phyloP scores from a whole-genome alignment of 2,329 filamentous ascomycete genomes.

The Colletotrichum sp. region DNA sequence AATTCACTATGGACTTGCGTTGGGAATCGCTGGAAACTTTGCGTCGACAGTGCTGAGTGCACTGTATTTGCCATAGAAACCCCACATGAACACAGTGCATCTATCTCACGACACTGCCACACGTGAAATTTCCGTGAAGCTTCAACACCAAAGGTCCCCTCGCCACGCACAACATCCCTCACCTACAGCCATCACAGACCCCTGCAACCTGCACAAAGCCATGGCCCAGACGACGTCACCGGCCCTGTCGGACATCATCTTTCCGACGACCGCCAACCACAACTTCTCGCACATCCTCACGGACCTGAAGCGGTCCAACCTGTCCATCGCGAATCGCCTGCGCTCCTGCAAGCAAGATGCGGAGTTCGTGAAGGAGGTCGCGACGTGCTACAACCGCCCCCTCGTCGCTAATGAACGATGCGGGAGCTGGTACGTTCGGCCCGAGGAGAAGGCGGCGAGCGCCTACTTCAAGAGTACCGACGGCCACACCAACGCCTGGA shows the following conservation, averaged over 20 bases:
- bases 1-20: not conserved
- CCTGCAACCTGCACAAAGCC: not conserved
- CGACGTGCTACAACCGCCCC: slow-evolving; percentile 63
- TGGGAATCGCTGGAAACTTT: not conserved
- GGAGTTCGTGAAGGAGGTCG: slow-evolving; percentile 71
- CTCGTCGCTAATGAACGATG: slow-evolving; percentile 93
- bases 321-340: slow-evolving; percentile 83
- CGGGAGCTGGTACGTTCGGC: slow-evolving; percentile 91
- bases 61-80: not conserved
- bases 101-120: not conserved
- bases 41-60: fast-evolving
- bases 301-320: slow-evolving; percentile 76
- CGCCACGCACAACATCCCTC: not conserved
- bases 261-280: slow-evolving; percentile 58
- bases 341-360: slow-evolving; percentile 80
- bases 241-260: slow-evolving; percentile 48
- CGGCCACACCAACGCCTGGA: slow-evolving; percentile 90
- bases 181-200: not conserved
- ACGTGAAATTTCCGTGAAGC: not conserved
- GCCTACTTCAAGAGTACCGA: slow-evolving; percentile 99
- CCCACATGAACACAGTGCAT: not conserved
- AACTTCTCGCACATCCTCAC: slow-evolving; percentile 74
- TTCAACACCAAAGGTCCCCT: not conserved
- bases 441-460: slow-evolving; percentile 68
- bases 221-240: slow-evolving; percentile 2